Percentiles rank a stretch among this genome's conserved stretches.
Conservation (phyloP, 148 eudicot genomes). For the Rhododendron mucronatum region DNA sequence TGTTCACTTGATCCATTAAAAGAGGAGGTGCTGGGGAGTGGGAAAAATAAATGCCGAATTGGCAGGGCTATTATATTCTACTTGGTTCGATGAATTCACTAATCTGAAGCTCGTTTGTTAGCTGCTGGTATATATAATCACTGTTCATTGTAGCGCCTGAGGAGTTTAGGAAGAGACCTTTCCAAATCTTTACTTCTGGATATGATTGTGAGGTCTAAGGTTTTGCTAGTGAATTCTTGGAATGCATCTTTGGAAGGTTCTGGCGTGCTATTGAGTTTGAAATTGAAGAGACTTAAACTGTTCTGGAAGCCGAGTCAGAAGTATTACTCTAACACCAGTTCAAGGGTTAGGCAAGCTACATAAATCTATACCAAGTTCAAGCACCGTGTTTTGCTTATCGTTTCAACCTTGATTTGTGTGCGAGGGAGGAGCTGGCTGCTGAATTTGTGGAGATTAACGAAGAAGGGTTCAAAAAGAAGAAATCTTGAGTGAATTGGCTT, state of each 20-base stretch:
- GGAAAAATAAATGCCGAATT: not conserved
- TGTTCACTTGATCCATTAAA: not conserved
- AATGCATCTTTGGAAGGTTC: not conserved
- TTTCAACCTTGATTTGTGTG: not conserved
- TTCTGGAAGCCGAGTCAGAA: not conserved
- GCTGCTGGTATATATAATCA: not conserved
- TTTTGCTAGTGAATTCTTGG: not conserved
- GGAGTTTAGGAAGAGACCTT: not conserved
- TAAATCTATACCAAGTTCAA: not conserved
- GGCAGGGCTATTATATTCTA: not conserved
- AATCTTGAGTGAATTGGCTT: not conserved
- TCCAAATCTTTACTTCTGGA: not conserved
- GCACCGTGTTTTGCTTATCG: not conserved
- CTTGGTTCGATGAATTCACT: not conserved
- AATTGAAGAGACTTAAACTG: not conserved
- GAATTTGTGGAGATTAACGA: not conserved
- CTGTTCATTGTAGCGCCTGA: not conserved
- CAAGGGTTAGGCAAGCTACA: not conserved
- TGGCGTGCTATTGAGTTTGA: not conserved
- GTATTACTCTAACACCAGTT: not conserved
- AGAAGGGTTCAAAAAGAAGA: not conserved
- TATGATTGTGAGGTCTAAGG: not conserved
- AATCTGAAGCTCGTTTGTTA: not conserved
- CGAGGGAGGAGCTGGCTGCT: not conserved
- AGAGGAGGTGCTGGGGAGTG: not conserved